A percentile compares a stretch with the other conserved stretches of the same genome.
phyloP scores from a whole-genome alignment of 208 protist species.

The Novymonas esmeraldas region DNA sequence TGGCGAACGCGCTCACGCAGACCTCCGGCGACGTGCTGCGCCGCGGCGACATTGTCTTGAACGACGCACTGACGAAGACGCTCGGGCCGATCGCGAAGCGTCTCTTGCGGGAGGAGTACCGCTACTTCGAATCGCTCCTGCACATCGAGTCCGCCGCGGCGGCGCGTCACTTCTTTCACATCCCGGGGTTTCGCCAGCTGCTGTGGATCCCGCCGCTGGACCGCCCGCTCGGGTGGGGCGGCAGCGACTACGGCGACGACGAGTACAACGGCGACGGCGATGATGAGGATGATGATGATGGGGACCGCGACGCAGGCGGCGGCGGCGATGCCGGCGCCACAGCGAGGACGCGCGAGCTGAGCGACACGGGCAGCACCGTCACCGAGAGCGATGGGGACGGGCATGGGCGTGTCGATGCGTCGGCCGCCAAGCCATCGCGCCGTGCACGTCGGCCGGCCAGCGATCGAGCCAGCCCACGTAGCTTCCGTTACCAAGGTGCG shows the following conservation, averaged over 20 bases:
- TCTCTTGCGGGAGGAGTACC: slow-evolving; percentile 55
- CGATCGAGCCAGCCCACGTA: background rate
- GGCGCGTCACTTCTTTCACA: slow-evolving; percentile 57
- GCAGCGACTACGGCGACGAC: slow-evolving; percentile 8
- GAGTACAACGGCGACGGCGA: background rate
- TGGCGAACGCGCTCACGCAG: slow-evolving; percentile 54
- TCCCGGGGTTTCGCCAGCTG: slow-evolving; percentile 55
- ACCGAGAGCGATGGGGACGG: background rate
- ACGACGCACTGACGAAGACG: slow-evolving; percentile 51
- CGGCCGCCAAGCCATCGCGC: background rate
- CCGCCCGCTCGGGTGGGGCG: slow-evolving; percentile 2
- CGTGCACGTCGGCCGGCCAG: background rate
- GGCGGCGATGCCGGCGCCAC: background rate
- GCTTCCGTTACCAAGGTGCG: slow-evolving; percentile 2
- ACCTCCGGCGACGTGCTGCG: slow-evolving; percentile 21
- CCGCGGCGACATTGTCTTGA: slow-evolving; percentile 34
- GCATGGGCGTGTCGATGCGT: background rate
- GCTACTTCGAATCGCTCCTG: slow-evolving; percentile 50
- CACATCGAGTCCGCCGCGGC: slow-evolving; percentile 45
- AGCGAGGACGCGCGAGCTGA: background rate
- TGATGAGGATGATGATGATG: background rate
- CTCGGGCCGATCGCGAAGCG: slow-evolving; percentile 35
- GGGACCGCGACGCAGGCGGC: background rate
- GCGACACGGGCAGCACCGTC: background rate
- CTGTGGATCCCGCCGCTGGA: slow-evolving; percentile 41